Evolutionary conservation across 2,329 filamentous ascomycete genomes (phyloP), one percentile per base, ranked within the genome.

Genomic region (Rutstroemia sp.): DNA sequence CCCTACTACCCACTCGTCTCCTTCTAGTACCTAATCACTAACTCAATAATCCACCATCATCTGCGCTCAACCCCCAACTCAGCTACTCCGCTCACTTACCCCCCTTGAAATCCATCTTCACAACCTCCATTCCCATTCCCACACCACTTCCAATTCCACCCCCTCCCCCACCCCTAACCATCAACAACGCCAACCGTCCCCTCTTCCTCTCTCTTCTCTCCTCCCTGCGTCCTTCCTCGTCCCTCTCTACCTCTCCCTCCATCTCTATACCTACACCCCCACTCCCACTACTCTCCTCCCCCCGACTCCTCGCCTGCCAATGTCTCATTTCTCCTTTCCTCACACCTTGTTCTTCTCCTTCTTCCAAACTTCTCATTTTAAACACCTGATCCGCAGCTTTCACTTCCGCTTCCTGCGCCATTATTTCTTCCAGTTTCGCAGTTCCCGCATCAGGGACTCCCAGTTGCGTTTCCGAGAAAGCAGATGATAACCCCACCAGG

Each of bases 41-140:
- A 30, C 27, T 30, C 10, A 10, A 30, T 30, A 9, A 8, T 25
- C 42, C 42, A 12, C 21, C 2, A 5, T 21, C 42, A 21, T 39
- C 7, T n/a, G 3, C 27, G 12, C 1, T n/a, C 12, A 16, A 7
- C 25, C n/a, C 7, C 23, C 10, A 49, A 5, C 14, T n/a, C 6
- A 19, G 4, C 3, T 5, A 16, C 40, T 5, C 14, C 6, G 19
- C n/a, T 17, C 23, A 19, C 49, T 47, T 7, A 39, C 48, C 51
- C 16, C 51, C 45, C 3, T 44, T 44, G 7, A 54, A 40, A 54
- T 54, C n/a, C 34, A 54, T 39, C n/a, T 23, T 39, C 36, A 54
- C 23, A 34, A 19, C 21, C 6, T 48, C 51, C 12, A 54, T 44
- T 6, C 44, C 17, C 9, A 23, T 39, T 4, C 7, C 23, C 23